A percentile compares a stretch with the other conserved stretches of the same genome.
Conservation (phyloP, 1,139 yeast species). For the Spathaspora sp. region DNA sequence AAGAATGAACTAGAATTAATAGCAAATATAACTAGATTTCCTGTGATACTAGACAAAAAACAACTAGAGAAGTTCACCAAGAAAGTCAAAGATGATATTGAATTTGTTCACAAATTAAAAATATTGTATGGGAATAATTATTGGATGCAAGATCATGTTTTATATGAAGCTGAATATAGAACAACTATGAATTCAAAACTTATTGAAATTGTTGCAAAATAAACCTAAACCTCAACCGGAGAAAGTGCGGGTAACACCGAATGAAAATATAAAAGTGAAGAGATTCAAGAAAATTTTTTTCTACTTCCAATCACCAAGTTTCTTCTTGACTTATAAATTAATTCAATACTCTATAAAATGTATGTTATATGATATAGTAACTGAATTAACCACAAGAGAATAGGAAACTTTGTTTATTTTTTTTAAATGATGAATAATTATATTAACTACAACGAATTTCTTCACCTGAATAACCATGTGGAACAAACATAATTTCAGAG, state of each 20-base stretch:
- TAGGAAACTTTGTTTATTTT: conserved; percentile 3
- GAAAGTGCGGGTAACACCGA: not conserved
- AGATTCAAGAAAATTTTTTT: not conserved
- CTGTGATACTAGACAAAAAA: not conserved
- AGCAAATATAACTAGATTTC: conserved; percentile 4
- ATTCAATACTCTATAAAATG: conserved; percentile 3
- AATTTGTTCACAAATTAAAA: conserved; percentile 5
- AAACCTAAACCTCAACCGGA: conserved; percentile 1
- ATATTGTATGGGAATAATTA: not conserved
- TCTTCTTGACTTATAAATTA: not conserved
- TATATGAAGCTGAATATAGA: not conserved
- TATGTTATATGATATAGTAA: conserved; percentile 3
- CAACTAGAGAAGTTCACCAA: not conserved
- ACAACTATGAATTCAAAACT: not conserved
- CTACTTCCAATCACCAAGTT: not conserved
- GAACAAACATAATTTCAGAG: conserved; percentile 57
- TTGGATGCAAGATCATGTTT: conserved; percentile 3
- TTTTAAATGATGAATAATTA: conserved; percentile 38
- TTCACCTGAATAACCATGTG: conserved; percentile 63
- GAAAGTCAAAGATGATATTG: conserved; percentile 9
- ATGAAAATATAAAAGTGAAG: not conserved
- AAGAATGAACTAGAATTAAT: conserved; percentile 20
- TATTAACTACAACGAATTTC: conserved; percentile 55
- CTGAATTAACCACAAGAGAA: not conserved
- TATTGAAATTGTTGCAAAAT: not conserved